phyloP scores from a whole-genome alignment of 495 filamentous ascomycete genomes.

The Chaetomium cochliodes region DNA sequence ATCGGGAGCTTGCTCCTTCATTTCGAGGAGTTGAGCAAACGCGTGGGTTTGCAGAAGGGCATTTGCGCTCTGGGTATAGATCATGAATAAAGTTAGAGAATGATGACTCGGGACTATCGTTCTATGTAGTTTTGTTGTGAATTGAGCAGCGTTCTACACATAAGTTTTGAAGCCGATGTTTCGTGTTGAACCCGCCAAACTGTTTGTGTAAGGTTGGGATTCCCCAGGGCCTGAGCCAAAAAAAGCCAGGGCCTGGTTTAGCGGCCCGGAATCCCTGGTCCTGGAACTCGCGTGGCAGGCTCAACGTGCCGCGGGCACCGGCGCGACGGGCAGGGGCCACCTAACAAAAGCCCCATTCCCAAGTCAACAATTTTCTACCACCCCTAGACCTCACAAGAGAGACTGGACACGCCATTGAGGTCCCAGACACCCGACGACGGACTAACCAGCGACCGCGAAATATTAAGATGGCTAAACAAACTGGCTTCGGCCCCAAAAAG shows the following conservation, averaged over 20 bases:
- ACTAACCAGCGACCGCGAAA: neutral
- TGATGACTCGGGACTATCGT: neutral
- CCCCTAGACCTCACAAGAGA: neutral
- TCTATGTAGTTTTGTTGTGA: neutral
- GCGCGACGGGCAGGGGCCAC: constrained; percentile 4
- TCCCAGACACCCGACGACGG: neutral
- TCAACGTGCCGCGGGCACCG: constrained; percentile 7
- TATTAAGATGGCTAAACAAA: constrained; percentile 17
- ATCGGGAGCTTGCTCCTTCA: constrained; percentile 1
- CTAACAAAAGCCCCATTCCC: constrained; percentile 1
- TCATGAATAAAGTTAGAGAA: constrained; percentile 11
- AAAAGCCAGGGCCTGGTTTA: neutral
- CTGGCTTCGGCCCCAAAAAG: constrained; percentile 43
- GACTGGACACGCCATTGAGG: constrained; percentile 3
- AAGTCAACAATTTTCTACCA: constrained; percentile 18
- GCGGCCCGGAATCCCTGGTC: neutral
- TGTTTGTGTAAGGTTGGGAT: neutral
- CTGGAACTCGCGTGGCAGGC: neutral
- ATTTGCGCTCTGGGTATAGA: neutral
- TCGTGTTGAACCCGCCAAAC: neutral
- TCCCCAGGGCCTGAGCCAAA: neutral
- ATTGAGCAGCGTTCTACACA: neutral
- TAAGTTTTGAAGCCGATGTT: too few relatives aligned
- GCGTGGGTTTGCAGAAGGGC: constrained; percentile 3
- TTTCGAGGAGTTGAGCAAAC: neutral